phyloP scores from a whole-genome alignment of 2,329 filamentous ascomycete species.

The Nemania abortiva region DNA sequence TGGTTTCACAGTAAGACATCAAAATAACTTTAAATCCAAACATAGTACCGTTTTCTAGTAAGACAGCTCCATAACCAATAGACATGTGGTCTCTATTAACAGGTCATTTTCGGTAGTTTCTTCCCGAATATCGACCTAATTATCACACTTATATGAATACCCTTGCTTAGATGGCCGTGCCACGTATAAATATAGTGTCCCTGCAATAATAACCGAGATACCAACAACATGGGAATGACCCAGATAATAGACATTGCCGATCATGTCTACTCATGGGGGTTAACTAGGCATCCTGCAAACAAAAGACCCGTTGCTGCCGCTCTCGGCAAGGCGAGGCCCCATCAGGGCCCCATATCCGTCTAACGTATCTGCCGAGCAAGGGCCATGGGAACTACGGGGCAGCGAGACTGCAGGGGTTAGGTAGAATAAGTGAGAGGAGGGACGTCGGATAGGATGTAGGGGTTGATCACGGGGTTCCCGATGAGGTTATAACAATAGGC shows the following conservation, averaged over 20 bases:
- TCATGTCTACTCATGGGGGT: not conserved
- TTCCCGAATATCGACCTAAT: not conserved
- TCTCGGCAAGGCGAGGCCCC: constrained; percentile 21
- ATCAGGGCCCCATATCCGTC: not conserved
- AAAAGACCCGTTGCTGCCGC: constrained; percentile 29
- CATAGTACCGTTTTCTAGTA: not conserved
- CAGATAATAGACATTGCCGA: not conserved
- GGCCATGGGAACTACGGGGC: not conserved
- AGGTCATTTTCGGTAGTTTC: not conserved
- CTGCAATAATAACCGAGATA: not conserved
- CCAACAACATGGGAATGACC: not conserved
- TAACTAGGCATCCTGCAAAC: not conserved
- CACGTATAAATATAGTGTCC: not conserved
- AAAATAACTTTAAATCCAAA: not conserved
- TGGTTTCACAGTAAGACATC: not conserved
- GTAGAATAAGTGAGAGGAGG: not conserved
- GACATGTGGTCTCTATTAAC: not conserved
- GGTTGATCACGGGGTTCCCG: not conserved
- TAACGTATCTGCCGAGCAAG: not conserved
- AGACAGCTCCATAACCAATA: not conserved
- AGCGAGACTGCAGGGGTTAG: not conserved
- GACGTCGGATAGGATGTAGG: not conserved
- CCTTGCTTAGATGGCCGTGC: not conserved
- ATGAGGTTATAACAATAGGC: not conserved
- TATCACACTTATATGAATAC: not conserved